These are phyloP conservation scores for Microdochium paspali DNA, from an alignment of 2,329 filamentous ascomycete genomes.

Conservation along the genomic window DNA sequence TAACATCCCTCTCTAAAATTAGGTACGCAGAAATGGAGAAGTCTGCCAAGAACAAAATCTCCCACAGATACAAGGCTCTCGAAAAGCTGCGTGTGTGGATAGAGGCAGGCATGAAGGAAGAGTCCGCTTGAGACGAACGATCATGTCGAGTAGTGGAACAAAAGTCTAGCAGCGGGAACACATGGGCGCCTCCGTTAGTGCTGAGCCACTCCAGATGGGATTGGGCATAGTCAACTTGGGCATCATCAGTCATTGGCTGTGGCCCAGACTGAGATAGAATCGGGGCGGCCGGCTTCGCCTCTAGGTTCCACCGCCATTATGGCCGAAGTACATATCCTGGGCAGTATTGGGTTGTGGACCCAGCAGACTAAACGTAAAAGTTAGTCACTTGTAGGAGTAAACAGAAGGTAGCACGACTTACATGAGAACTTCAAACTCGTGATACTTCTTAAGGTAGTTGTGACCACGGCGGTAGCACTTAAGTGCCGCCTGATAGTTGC, in stretches of 20 bases:
- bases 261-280: no score
- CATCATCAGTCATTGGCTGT: no score
- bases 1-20: slow-evolving; percentile 2
- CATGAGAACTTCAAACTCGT: slow-evolving; percentile 73
- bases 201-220: no score
- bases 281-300: no score
- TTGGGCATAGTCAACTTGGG: no score
- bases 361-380: not conserved
- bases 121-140: no score
- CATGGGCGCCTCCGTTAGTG: no score
- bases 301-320: no score
- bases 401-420: slow-evolving; percentile 26
- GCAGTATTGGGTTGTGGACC: not conserved
- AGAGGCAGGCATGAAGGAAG: slow-evolving; percentile 24
- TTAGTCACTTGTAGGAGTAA: slow-evolving; percentile 1
- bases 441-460: slow-evolving; percentile 59
- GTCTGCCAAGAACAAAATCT: slow-evolving; percentile 79
- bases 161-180: no score
- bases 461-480: slow-evolving; percentile 65
- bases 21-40: slow-evolving; percentile 93
- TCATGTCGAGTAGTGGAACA: no score
- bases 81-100: slow-evolving; percentile 81
- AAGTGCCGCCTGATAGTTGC: slow-evolving; percentile 39
- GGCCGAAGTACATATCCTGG: not conserved
- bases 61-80: slow-evolving; percentile 81